phyloP scores from a whole-genome alignment of 768 basidiomycete genomes.

The Lactarius sanguifluus region DNA sequence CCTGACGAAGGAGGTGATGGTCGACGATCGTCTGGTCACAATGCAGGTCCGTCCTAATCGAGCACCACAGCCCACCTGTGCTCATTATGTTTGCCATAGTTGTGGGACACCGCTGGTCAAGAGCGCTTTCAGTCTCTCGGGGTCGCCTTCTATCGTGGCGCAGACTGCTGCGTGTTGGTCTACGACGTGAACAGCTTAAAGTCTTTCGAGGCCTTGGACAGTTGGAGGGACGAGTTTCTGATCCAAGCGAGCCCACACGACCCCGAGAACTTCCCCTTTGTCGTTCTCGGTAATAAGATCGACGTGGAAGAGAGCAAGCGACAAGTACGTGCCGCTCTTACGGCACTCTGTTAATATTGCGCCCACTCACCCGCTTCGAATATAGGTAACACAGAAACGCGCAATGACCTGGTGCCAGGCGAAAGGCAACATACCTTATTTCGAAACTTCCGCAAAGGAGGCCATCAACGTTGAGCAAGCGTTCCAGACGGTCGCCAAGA shows the following conservation, averaged over 20 bases:
- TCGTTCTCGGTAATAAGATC: conserved; percentile 99
- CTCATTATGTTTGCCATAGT: conserved; percentile 45
- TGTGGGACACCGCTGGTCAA: conserved; percentile 99
- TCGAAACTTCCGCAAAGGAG: conserved; percentile 99
- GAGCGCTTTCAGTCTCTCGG: conserved; percentile 99
- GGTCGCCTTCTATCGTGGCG: conserved; percentile 98
- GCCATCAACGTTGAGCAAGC: conserved; percentile 99
- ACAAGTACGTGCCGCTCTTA: conserved; percentile 56
- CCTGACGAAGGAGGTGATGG: conserved; percentile 97
- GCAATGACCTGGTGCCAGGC: conserved; percentile 99
- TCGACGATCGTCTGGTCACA: conserved; percentile 95
- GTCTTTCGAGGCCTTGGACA: conserved; percentile 97
- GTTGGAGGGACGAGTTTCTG: conserved; percentile 99
- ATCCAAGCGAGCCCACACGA: conserved; percentile 98
- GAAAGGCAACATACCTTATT: conserved; percentile 99
- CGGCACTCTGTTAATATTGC: neutral
- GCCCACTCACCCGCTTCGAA: conserved; percentile 5
- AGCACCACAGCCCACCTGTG: neutral
- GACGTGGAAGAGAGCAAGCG: conserved; percentile 99
- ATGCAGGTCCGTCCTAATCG: conserved; percentile 77
- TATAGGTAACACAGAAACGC: conserved; percentile 95
- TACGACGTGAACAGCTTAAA: conserved; percentile 99
- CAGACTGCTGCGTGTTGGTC: conserved; percentile 98
- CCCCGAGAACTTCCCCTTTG: conserved; percentile 99
- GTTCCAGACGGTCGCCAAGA: conserved; percentile 99